Conservation (phyloP, 1,139 yeast genomes). For the Hansenula sp. region DNA sequence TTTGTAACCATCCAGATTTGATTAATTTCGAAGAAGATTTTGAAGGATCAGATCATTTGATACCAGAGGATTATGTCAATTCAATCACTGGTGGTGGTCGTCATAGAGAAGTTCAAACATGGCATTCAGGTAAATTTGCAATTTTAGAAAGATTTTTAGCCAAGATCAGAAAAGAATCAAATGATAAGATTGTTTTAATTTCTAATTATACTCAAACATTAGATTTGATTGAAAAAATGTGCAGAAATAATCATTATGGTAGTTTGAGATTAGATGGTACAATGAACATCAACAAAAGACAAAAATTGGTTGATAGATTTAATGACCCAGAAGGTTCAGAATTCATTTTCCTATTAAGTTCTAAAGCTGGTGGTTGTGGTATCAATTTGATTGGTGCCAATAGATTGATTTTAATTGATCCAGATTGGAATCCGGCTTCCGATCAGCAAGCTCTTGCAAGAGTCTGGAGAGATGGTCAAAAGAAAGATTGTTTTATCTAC, state of each 20-base stretch:
- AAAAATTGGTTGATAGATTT: constrained; percentile 84
- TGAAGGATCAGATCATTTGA: constrained; percentile 56
- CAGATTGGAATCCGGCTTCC: constrained; percentile 99
- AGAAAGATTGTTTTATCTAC: constrained; percentile 92
- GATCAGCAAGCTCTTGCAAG: constrained; percentile 98
- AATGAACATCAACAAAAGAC: constrained; percentile 87
- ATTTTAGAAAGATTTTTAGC: constrained; percentile 68
- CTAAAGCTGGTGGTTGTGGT: constrained; percentile 99
- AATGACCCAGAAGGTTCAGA: constrained; percentile 89
- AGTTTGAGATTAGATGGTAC: constrained; percentile 88
- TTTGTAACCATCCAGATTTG: constrained; percentile 91
- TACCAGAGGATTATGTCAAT: constrained; percentile 71
- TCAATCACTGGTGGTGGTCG: constrained; percentile 40
- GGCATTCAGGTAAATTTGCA: constrained; percentile 54
- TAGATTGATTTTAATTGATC: constrained; percentile 81
- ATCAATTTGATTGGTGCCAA: constrained; percentile 96
- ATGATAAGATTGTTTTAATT: constrained; percentile 90
- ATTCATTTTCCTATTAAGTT: constrained; percentile 81
- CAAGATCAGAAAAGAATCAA: constrained; percentile 72
- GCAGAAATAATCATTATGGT: constrained; percentile 73
- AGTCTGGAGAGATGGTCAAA: constrained; percentile 99
- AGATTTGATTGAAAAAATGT: constrained; percentile 83
- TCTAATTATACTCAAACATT: constrained; percentile 93
- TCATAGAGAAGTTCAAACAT: constrained; percentile 57
- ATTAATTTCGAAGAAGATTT: constrained; percentile 72